These are phyloP conservation scores for Exophiala sp. DNA, from an alignment of 2,329 filamentous ascomycete genomes.

Conservation along the genomic window DNA sequence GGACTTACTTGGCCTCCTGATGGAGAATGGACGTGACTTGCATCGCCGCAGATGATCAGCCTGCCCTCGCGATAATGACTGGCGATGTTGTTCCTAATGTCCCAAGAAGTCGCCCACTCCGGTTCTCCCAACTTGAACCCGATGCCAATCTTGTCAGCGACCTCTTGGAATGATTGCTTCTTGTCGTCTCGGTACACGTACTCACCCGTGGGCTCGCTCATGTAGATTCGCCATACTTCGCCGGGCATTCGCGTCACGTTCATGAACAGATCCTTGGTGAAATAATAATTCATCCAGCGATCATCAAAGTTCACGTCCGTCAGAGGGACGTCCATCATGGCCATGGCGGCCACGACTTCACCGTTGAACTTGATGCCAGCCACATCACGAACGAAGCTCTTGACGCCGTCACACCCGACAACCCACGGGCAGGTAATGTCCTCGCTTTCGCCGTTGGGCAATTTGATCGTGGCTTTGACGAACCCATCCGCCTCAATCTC, in stretches of 20 bases:
- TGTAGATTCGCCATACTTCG: conserved; percentile 1
- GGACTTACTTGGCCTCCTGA: too few relatives aligned
- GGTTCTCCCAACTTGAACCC: neutral
- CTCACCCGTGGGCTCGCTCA: conserved; percentile 1
- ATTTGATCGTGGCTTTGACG: neutral
- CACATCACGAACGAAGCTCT: neutral
- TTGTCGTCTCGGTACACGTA: neutral
- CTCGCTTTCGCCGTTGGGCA: neutral
- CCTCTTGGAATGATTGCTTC: neutral
- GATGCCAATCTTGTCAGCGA: neutral
- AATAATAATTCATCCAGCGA: conserved; percentile 3
- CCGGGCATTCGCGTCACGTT: neutral
- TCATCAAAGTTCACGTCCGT: neutral
- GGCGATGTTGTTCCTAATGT: conserved; percentile 1
- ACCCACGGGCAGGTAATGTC: neutral
- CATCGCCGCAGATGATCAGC: too few relatives aligned
- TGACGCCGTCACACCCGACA: neutral
- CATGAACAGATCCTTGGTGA: conserved; percentile 2
- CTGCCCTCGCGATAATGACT: too few relatives aligned
- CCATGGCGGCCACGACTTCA: neutral
- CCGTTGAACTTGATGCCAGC: neutral
- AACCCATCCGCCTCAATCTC: neutral
- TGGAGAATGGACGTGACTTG: too few relatives aligned
- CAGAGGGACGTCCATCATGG: conserved; percentile 1
- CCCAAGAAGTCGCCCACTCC: conserved; percentile 1